Base-by-base conservation (phyloP, 2,329 filamentous ascomycete species). In the Arthrobotrys entomopaga region DNA sequence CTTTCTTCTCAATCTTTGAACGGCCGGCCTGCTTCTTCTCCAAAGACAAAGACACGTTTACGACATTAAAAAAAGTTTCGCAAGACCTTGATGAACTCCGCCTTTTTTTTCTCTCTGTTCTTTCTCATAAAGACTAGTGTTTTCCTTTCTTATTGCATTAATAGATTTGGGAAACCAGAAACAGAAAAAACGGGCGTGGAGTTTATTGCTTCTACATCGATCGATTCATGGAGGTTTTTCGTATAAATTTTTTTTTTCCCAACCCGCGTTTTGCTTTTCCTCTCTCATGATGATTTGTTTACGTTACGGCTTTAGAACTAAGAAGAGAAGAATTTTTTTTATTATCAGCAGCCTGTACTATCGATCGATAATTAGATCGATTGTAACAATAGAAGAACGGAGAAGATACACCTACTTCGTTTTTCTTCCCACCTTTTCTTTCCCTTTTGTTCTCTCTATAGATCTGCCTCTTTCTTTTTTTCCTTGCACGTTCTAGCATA, bases 1-100 rank as follows among this genome's bases (percentile, higher is more conserved):
- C 65, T 67, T 57, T 66, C 56, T 74, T 50, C 46, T 66, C 20
- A 11, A 20, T 74, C 58, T 63, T 67, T 67, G 43, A 42, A 67
- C 42, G 63, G 70, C 70, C 70, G 70, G 70, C 58, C 63, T 61
- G 56, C 70, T 59, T 38, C 49, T 65, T 73, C 61, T 29, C 52
- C 40, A 49, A 65, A 40, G 46, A 16, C 42, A 57, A 57, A 38
- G 15, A 22, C 34, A 57, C 29, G 34, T 63, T 67, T 38, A 67
- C 58, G 70, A 74, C 70, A 58, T 74, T 66, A 42, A 16, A 63
- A 74, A 74, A 67, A 74, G 70, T 74, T 74, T 67, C 70, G 70
- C 70, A 67, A 74, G 70, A 74, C 70, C 70, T 74, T 74, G n/a
- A 74, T 19, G 24, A 58, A 46, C 70, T 74, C 58, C 65, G 63